Evolutionary conservation across 2,329 filamentous ascomycete genomes (phyloP).

Genomic region (Neoascochyta sp.): DNA sequence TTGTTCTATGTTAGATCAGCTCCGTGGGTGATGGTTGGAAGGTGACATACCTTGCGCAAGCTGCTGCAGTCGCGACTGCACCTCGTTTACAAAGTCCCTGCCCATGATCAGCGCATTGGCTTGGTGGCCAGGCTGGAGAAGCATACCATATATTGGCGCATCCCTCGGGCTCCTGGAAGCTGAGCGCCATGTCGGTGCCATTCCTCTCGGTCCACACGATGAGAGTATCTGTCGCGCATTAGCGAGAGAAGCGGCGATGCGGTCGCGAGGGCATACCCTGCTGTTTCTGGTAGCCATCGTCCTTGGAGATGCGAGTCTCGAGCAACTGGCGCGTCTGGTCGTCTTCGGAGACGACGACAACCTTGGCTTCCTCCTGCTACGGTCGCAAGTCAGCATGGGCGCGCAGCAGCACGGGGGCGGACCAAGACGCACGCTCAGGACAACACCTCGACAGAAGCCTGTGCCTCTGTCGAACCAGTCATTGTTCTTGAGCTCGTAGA

Average conservation of each 20-base stretch:
- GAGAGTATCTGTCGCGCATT: conserved; percentile 69
- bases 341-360: conserved; percentile 91
- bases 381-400: conserved; percentile 47
- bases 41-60: conserved; percentile 57
- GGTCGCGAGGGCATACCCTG: conserved; percentile 61
- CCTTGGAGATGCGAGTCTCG: conserved; percentile 85
- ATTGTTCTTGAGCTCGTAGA: conserved; percentile 97
- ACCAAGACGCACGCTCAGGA: conserved; percentile 61
- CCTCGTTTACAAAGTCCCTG: conserved; percentile 86
- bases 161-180: conserved; percentile 95
- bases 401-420: conserved; percentile 3
- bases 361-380: conserved; percentile 74
- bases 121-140: conserved; percentile 1
- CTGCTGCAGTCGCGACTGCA: conserved; percentile 71
- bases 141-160: conserved; percentile 84
- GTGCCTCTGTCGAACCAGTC: conserved; percentile 99
- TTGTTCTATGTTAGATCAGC: conserved; percentile 59
- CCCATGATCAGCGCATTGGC: conserved; percentile 12
- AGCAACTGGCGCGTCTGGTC: conserved; percentile 77
- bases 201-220: conserved; percentile 97
- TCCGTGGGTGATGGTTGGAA: conserved; percentile 2
- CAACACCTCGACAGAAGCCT: conserved; percentile 82
- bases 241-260: conserved; percentile 7
- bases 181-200: conserved; percentile 93
- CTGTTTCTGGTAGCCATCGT: conserved; percentile 97